Percentiles rank a stretch among this genome's conserved stretches.
Evolutionary conservation across 306 rosid genomes (phyloP).

Genomic region (Pyrus betulifolia): DNA sequence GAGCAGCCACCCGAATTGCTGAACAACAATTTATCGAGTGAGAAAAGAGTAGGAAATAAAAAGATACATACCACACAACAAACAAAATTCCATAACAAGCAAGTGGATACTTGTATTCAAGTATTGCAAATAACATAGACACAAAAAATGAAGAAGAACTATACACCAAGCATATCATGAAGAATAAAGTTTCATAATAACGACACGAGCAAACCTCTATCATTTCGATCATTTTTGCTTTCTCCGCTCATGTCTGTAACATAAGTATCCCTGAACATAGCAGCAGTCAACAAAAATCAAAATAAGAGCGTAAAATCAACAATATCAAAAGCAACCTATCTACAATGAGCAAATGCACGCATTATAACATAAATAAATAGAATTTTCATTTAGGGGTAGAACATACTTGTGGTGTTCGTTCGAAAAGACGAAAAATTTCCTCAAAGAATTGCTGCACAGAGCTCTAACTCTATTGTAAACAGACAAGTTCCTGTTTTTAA

Average conservation of each 20-base stretch:
- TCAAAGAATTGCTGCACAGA: constrained; percentile 50
- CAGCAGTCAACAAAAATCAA: background rate
- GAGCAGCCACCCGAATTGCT: constrained; percentile 94
- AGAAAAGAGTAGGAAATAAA: constrained; percentile 9
- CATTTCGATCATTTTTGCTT: constrained; percentile 87
- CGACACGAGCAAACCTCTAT: constrained; percentile 65
- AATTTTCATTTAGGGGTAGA: background rate
- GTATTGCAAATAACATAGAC: background rate
- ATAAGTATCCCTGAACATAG: constrained; percentile 76
- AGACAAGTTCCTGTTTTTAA: constrained; percentile 64
- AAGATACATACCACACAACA: background rate
- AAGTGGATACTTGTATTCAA: background rate
- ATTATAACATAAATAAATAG: background rate
- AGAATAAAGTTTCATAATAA: constrained; percentile 4
- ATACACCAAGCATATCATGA: background rate
- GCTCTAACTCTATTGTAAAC: constrained; percentile 78
- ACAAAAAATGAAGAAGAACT: background rate
- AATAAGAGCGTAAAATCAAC: background rate
- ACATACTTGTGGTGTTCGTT: constrained; percentile 83
- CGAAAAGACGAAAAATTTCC: constrained; percentile 78
- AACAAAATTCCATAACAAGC: background rate
- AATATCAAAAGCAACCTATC: background rate
- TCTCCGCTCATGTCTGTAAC: constrained; percentile 83
- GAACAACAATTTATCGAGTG: constrained; percentile 26
- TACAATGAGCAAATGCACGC: background rate